Evolutionary conservation across 2,329 filamentous ascomycete species (phyloP).

Genomic region (Cercospora sp.): DNA sequence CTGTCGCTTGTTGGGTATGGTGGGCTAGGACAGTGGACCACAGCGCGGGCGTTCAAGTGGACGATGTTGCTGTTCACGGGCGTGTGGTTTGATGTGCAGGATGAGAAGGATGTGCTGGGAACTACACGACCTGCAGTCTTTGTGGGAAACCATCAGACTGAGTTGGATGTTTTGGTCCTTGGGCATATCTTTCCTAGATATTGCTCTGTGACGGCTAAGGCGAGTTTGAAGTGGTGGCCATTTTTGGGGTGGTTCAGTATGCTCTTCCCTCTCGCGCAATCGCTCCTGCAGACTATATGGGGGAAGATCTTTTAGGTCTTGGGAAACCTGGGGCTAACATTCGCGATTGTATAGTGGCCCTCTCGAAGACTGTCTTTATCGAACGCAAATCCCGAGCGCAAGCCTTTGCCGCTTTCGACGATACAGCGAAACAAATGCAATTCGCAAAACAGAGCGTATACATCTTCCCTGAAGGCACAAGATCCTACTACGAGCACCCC

Average conservation of each 20-base stretch:
- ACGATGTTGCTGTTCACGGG: slow-evolving; percentile 74
- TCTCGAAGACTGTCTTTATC: slow-evolving; percentile 92
- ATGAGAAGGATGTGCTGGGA: slow-evolving; percentile 38
- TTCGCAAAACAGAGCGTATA: slow-evolving; percentile 67
- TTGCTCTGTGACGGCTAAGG: slow-evolving; percentile 92
- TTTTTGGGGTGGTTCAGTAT: slow-evolving; percentile 89
- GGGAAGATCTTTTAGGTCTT: too few relatives aligned
- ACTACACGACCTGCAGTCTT: slow-evolving; percentile 79
- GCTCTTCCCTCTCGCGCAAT: slow-evolving; percentile 21
- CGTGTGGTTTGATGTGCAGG: slow-evolving; percentile 71
- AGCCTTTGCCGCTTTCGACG: slow-evolving; percentile 80
- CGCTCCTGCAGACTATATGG: too few relatives aligned
- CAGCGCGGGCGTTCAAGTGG: slow-evolving; percentile 76
- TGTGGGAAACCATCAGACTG: slow-evolving; percentile 88
- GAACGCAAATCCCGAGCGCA: slow-evolving; percentile 82
- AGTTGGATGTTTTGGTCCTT: slow-evolving; percentile 91
- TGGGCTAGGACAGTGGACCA: slow-evolving; percentile 81
- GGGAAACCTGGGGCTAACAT: slow-evolving; percentile 7
- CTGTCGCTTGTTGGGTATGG: slow-evolving; percentile 71
- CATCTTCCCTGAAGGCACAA: slow-evolving; percentile 90
- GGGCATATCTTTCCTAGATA: slow-evolving; percentile 86
- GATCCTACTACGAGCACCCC: slow-evolving; percentile 82
- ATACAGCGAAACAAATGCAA: slow-evolving; percentile 78
- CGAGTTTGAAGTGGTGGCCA: slow-evolving; percentile 73
- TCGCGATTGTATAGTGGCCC: slow-evolving; percentile 55